A percentile compares a stretch with the other conserved stretches of the same genome.
These are phyloP conservation scores for Azolla pinnata DNA, from an alignment of 75 land plant species.

Conservation along the genomic window DNA sequence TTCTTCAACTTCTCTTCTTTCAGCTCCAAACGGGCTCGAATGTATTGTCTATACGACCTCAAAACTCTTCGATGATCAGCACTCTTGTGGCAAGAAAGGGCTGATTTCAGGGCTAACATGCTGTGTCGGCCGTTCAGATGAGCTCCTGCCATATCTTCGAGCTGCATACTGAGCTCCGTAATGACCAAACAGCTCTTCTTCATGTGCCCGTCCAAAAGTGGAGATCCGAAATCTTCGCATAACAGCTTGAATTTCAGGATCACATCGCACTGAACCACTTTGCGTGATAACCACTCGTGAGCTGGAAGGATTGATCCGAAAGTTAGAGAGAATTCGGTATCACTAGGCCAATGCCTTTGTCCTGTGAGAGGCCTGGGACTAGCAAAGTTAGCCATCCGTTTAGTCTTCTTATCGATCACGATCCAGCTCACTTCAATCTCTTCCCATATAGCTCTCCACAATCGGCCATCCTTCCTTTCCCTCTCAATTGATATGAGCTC, in stretches of 20 bases:
- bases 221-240: no score
- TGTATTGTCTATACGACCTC: constrained; percentile 41
- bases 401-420: constrained; percentile 35
- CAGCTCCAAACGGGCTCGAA: constrained; percentile 37
- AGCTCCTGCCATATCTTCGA: constrained; percentile 61
- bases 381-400: constrained; percentile 50
- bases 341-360: constrained; percentile 62
- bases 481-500: constrained; percentile 30
- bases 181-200: constrained; percentile 26
- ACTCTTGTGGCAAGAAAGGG: constrained; percentile 46
- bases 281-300: constrained; percentile 28
- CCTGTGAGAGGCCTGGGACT: constrained; percentile 56
- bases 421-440: constrained; percentile 58
- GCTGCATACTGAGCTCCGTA: constrained; percentile 71
- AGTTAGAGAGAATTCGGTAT: constrained; percentile 38
- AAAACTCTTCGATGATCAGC: constrained; percentile 34
- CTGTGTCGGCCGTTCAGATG: constrained; percentile 66
- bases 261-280: constrained; percentile 49
- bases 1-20: constrained; percentile 55
- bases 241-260: constrained; percentile 35
- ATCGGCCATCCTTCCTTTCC: constrained; percentile 56
- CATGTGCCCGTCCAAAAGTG: constrained; percentile 5
- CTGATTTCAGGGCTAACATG: constrained; percentile 40
- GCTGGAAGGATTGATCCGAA: constrained; percentile 61
- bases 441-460: constrained; percentile 47